These are phyloP conservation scores for Yamadazyma dendronema DNA, from an alignment of 1,139 yeast species.

Conservation along the genomic window DNA sequence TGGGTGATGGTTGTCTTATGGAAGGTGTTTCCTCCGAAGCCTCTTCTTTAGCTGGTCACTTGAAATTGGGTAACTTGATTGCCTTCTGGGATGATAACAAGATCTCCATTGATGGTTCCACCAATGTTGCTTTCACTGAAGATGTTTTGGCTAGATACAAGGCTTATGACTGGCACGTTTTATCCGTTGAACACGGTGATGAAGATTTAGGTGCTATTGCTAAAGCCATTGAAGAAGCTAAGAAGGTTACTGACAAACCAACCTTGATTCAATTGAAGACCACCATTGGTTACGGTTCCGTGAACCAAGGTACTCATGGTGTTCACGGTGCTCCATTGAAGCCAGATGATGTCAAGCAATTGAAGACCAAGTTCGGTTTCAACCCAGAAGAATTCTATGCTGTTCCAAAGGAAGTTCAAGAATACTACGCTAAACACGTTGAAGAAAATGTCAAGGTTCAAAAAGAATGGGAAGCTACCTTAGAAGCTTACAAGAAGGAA, in stretches of 20 bases:
- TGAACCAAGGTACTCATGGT: conserved; percentile 79
- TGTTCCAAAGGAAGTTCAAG: conserved; percentile 83
- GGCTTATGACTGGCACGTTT: conserved; percentile 93
- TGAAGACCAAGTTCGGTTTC: conserved; percentile 84
- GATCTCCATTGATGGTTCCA: conserved; percentile 95
- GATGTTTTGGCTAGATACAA: conserved; percentile 83
- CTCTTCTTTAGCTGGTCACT: conserved; percentile 92
- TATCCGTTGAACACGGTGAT: conserved; percentile 80
- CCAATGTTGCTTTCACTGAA: conserved; percentile 90
- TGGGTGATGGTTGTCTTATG: conserved; percentile 98
- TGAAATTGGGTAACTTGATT: conserved; percentile 90
- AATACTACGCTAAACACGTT: conserved; percentile 59
- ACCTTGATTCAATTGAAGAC: conserved; percentile 86
- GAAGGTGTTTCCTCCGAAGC: conserved; percentile 98
- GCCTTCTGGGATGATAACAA: conserved; percentile 97
- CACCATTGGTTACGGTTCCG: conserved; percentile 93
- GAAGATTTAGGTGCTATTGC: conserved; percentile 70
- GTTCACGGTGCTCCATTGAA: conserved; percentile 98
- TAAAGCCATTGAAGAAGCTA: conserved; percentile 72
- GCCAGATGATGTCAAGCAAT: conserved; percentile 87
- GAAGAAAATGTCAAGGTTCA: conserved; percentile 60
- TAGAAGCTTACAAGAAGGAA: conserved; percentile 61
- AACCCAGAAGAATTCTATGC: conserved; percentile 79
- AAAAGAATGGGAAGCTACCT: conserved; percentile 68
- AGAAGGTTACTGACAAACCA: conserved; percentile 79